Evolutionary conservation across 805 yeast genomes (phyloP).

Genomic region (Clavispora asparagi): DNA sequence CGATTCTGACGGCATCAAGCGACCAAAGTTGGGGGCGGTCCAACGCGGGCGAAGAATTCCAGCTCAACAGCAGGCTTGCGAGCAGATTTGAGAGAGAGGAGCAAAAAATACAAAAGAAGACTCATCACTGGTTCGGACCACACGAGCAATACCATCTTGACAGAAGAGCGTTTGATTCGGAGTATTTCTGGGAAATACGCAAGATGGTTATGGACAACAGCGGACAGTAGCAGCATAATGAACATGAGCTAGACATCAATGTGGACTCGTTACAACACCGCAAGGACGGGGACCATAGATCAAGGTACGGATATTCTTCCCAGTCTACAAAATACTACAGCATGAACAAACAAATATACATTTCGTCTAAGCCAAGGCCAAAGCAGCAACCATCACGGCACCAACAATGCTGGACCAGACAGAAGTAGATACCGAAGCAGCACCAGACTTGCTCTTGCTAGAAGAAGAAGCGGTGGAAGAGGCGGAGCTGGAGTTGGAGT

Average conservation of each 20-base stretch:
- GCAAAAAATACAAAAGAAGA: conserved; percentile 27
- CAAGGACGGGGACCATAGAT: not conserved
- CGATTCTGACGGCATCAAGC: conserved; percentile 25
- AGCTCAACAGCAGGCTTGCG: conserved; percentile 21
- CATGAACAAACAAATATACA: not conserved
- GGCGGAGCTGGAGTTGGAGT: conserved; percentile 9
- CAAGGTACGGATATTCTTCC: not conserved
- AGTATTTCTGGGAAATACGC: conserved; percentile 39
- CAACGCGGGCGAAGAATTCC: conserved; percentile 22
- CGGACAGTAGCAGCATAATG: not conserved
- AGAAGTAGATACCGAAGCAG: conserved; percentile 11
- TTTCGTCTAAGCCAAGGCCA: conserved; percentile 13
- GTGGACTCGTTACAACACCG: too few species aligned
- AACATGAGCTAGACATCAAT: too few species aligned
- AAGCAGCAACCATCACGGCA: conserved; percentile 21
- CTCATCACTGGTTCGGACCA: conserved; percentile 34
- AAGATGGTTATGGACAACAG: conserved; percentile 37
- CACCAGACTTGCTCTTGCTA: conserved; percentile 17
- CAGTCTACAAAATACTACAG: not conserved
- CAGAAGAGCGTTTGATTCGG: conserved; percentile 14
- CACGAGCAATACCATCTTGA: conserved; percentile 21
- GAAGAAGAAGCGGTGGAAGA: conserved; percentile 10
- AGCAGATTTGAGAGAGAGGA: conserved; percentile 34
- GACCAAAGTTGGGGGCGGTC: conserved; percentile 9
- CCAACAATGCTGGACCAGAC: conserved; percentile 20